These are phyloP conservation scores for Phoma sp. DNA, from an alignment of 2,329 filamentous ascomycete genomes.

Conservation along the genomic window DNA sequence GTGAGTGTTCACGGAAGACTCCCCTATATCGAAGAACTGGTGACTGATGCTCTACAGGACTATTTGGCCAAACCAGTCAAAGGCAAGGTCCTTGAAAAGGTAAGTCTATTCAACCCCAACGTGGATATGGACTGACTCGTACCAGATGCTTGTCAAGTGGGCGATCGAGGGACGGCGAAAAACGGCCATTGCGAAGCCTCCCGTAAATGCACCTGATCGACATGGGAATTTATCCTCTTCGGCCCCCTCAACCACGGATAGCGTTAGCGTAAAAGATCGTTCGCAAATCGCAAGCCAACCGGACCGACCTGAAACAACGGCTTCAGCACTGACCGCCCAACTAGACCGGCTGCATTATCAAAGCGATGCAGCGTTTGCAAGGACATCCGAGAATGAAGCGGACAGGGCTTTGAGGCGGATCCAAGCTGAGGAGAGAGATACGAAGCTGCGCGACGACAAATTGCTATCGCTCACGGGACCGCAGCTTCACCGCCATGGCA, in stretches of 20 bases:
- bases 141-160: slow-evolving; percentile 71
- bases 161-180: slow-evolving; percentile 56
- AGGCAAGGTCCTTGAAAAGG: slow-evolving; percentile 69
- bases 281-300: slow-evolving; percentile 36
- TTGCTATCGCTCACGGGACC: slow-evolving; percentile 58
- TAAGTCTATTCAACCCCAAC: slow-evolving; percentile 23
- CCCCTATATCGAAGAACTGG: slow-evolving; percentile 13
- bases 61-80: slow-evolving; percentile 66
- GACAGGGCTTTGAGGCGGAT: slow-evolving; percentile 57
- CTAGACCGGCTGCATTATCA: slow-evolving; percentile 49
- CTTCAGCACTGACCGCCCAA: slow-evolving; percentile 41
- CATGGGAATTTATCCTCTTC: slow-evolving; percentile 19
- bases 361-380: slow-evolving; percentile 49
- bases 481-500: slow-evolving; percentile 32
- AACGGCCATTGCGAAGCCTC: slow-evolving; percentile 32
- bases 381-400: slow-evolving; percentile 53
- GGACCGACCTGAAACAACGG: slow-evolving; percentile 46
- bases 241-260: slow-evolving; percentile 23
- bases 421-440: slow-evolving; percentile 63
- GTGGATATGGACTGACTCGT: slow-evolving; percentile 23
- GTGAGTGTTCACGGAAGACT: slow-evolving; percentile 31
- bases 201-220: slow-evolving; percentile 40
- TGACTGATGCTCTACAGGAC: slow-evolving; percentile 29
- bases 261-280: slow-evolving; percentile 37
- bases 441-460: slow-evolving; percentile 62